Evolutionary conservation across 495 filamentous ascomycete species (phyloP).

Genomic region (Hypoxylon intermedium): DNA sequence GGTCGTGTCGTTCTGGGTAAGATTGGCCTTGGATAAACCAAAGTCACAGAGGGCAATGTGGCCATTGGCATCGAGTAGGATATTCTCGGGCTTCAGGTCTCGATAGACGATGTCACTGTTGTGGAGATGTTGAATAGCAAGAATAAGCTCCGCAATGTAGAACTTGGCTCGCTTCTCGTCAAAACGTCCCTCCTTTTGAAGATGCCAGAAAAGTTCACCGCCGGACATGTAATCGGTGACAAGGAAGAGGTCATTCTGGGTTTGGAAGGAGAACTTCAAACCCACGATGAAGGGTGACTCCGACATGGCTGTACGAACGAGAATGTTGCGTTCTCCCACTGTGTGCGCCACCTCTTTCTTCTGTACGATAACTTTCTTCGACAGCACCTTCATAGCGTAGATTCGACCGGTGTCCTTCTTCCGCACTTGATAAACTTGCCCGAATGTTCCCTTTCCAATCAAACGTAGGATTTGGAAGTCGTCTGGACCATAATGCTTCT

Average conservation of each 20-base stretch:
- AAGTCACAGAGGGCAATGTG: slow-evolving; percentile 97
- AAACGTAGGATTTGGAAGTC: slow-evolving; percentile 96
- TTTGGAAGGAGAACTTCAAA: slow-evolving; percentile 98
- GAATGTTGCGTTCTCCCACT: slow-evolving; percentile 93
- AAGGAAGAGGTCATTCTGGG: slow-evolving; percentile 92
- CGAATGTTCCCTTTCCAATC: slow-evolving; percentile 98
- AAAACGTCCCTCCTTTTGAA: slow-evolving; percentile 97
- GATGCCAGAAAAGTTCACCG: slow-evolving; percentile 97
- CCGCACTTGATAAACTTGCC: slow-evolving; percentile 99
- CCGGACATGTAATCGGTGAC: slow-evolving; percentile 99
- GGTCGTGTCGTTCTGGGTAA: slow-evolving; percentile 94
- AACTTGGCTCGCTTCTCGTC: slow-evolving; percentile 95
- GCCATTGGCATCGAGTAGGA: slow-evolving; percentile 88
- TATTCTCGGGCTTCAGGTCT: slow-evolving; percentile 97
- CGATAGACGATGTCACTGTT: slow-evolving; percentile 97
- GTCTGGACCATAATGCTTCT: slow-evolving; percentile 92
- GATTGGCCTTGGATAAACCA: slow-evolving; percentile 94
- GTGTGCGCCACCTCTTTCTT: slow-evolving; percentile 99
- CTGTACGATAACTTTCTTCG: slow-evolving; percentile 99
- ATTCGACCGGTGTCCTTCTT: slow-evolving; percentile 96
- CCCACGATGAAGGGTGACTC: slow-evolving; percentile 98
- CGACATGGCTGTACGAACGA: slow-evolving; percentile 93
- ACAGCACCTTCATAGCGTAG: slow-evolving; percentile 98
- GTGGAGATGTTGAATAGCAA: slow-evolving; percentile 94
- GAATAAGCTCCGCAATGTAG: slow-evolving; percentile 96